phyloP scores from a whole-genome alignment of 1,284 basidiomycete species.

The Xerocomus nothofagi region DNA sequence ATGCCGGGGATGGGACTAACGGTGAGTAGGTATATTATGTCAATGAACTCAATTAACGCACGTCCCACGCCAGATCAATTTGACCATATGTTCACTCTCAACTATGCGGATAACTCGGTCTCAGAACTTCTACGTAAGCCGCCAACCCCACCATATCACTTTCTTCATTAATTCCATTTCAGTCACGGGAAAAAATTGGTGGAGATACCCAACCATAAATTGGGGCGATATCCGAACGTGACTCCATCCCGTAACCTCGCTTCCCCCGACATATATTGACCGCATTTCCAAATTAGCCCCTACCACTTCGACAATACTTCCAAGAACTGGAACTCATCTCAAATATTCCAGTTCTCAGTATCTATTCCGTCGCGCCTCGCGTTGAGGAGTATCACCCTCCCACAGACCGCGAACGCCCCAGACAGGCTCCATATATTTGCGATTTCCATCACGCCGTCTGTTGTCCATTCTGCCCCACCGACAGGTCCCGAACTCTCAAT shows the following conservation, averaged over 20 bases:
- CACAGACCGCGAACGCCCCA: conserved; percentile 25
- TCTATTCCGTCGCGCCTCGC: conserved; percentile 41
- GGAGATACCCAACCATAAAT: conserved; percentile 36
- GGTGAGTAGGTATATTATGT: conserved; percentile 16
- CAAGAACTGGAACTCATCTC: conserved; percentile 41
- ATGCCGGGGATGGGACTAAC: conserved; percentile 39
- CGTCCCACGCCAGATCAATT: conserved; percentile 29
- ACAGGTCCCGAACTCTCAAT: conserved; percentile 37
- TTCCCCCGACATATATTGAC: not conserved
- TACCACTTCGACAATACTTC: conserved; percentile 38
- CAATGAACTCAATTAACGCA: not conserved
- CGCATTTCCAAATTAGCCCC: conserved; percentile 28
- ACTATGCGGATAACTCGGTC: conserved; percentile 37
- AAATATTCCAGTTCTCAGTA: conserved; percentile 47
- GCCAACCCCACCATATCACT: no score
- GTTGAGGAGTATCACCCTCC: conserved; percentile 43
- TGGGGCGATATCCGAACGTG: conserved; percentile 41
- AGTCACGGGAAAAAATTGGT: conserved; percentile 47
- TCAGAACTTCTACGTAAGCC: conserved; percentile 36
- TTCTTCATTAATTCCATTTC: not conserved
- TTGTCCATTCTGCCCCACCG: conserved; percentile 7
- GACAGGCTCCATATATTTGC: conserved; percentile 48
- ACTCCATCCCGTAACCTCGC: not conserved
- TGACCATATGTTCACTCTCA: conserved; percentile 36
- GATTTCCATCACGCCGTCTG: conserved; percentile 41